These are phyloP conservation scores for Trichoderma sp. DNA, from an alignment of 2,329 filamentous ascomycete genomes.

Conservation along the genomic window DNA sequence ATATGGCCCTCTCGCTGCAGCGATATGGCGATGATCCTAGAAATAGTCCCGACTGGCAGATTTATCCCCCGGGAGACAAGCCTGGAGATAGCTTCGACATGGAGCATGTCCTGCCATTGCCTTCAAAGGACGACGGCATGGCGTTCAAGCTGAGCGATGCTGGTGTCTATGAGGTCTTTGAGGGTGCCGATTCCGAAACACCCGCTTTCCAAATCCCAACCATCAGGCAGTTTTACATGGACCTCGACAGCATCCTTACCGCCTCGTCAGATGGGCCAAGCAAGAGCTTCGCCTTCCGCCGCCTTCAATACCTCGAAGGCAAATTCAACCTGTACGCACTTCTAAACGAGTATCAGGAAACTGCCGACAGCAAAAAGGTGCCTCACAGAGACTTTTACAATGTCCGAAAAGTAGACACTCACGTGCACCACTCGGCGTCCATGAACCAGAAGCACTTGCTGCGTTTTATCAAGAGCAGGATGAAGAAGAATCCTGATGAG, in stretches of 20 bases:
- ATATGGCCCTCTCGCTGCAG: background rate
- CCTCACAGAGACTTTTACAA: conserved; percentile 99
- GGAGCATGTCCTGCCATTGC: conserved; percentile 73
- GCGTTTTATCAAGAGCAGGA: conserved; percentile 99
- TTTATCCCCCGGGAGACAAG: background rate
- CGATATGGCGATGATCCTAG: background rate
- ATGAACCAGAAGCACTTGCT: conserved; percentile 99
- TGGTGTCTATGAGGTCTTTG: conserved; percentile 91
- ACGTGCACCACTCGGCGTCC: conserved; percentile 98
- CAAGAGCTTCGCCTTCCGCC: conserved; percentile 95
- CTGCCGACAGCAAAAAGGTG: conserved; percentile 95
- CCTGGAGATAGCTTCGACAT: conserved; percentile 76
- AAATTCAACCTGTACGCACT: conserved; percentile 95
- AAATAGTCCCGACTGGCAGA: background rate
- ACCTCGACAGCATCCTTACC: conserved; percentile 80
- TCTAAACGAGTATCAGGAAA: conserved; percentile 96
- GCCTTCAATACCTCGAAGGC: conserved; percentile 92
- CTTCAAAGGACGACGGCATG: conserved; percentile 64
- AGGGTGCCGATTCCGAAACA: conserved; percentile 62
- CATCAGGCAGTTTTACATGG: conserved; percentile 93
- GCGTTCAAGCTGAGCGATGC: conserved; percentile 77
- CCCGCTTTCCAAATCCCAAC: conserved; percentile 86
- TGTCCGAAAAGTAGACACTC: conserved; percentile 96
- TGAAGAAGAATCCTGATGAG: conserved; percentile 97
- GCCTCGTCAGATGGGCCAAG: conserved; percentile 94